Percentiles rank a stretch among this genome's conserved stretches.
Evolutionary conservation across 176 grass and related monocot genomes (phyloP).

Genomic region (Eleusine indica): DNA sequence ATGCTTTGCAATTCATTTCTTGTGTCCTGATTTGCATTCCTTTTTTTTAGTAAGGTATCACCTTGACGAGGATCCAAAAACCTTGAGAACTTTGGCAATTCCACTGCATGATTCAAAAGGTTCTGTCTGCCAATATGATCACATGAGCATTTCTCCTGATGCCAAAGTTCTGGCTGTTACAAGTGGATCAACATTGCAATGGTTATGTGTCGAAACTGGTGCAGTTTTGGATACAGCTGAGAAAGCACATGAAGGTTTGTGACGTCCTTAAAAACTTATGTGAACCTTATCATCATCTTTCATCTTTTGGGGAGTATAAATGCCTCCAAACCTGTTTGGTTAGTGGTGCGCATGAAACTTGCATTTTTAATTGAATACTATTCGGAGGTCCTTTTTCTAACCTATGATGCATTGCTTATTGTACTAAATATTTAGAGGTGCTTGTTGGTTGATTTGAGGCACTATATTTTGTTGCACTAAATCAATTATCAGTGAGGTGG

Average conservation of each 20-base stretch:
- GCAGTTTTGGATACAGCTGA: conserved; percentile 88
- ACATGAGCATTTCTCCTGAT: conserved; percentile 80
- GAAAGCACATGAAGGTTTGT: conserved; percentile 89
- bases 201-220: conserved; percentile 78
- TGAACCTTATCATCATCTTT: background rate
- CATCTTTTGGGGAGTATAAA: background rate
- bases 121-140: conserved; percentile 68
- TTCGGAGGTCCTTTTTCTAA: background rate
- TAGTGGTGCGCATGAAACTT: background rate
- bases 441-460: background rate
- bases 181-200: conserved; percentile 77
- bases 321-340: background rate
- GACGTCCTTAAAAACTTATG: conserved; percentile 19
- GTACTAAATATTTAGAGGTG: background rate
- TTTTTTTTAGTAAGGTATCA: conserved; percentile 84
- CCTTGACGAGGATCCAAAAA: conserved; percentile 97
- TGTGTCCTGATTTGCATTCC: conserved; percentile 15
- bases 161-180: conserved; percentile 74
- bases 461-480: background rate
- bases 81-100: conserved; percentile 76
- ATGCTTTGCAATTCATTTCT: conserved; percentile 2
- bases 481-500: background rate
- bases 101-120: conserved; percentile 83
- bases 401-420: background rate
- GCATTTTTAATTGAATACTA: conserved; percentile 2